Conservation (phyloP, 179 eudicot species). For the Corrigiola litoralis region DNA sequence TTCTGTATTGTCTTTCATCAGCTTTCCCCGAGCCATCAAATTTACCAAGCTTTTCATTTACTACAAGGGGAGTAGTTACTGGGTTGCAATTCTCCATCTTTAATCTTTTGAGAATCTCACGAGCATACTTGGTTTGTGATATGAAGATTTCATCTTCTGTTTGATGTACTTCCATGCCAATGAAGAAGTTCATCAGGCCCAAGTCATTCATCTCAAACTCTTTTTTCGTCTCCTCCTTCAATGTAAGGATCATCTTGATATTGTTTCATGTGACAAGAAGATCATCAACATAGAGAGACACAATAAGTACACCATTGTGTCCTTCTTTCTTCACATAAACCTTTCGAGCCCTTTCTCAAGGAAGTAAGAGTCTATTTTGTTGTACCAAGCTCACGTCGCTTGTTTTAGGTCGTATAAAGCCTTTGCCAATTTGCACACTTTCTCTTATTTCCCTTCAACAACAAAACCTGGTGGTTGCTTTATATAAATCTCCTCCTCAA, state of each 20-base stretch:
- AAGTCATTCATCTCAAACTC: background rate
- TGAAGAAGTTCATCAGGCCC: background rate
- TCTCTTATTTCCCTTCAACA: background rate
- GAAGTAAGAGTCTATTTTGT: background rate
- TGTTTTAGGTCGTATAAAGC: background rate
- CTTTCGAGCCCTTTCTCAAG: background rate
- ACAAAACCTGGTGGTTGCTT: background rate
- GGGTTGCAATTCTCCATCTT: background rate
- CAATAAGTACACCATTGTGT: background rate
- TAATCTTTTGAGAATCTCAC: too few relatives aligned
- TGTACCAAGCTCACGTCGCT: background rate
- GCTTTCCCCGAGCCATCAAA: background rate
- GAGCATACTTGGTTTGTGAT: too few relatives aligned
- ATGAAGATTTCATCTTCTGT: too few relatives aligned
- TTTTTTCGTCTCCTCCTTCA: background rate
- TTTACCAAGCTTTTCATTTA: background rate
- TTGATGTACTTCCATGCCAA: too few relatives aligned
- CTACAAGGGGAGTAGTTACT: background rate
- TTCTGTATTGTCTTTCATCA: background rate
- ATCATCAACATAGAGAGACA: background rate
- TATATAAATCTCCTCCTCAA: too few relatives aligned
- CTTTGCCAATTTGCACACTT: too few relatives aligned
- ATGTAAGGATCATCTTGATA: background rate
- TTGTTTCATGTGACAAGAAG: background rate
- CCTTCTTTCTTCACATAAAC: background rate